Evolutionary conservation across 179 eudicot genomes (phyloP).

Genomic region (Spinacia oleracea): DNA sequence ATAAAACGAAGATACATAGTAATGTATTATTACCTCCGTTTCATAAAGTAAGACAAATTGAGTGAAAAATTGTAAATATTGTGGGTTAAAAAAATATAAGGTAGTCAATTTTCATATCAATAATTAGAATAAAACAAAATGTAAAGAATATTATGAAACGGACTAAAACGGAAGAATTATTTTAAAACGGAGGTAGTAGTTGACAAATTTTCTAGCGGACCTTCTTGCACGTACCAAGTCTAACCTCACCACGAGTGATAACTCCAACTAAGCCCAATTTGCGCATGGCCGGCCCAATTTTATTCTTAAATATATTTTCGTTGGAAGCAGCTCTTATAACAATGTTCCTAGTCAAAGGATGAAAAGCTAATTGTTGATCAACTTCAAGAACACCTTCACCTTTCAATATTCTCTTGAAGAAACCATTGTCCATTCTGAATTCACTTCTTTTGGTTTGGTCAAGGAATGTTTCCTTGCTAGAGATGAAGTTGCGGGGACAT

Average conservation of each 20-base stretch:
- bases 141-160: too few relatives aligned
- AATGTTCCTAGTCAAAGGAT: slow-evolving; percentile 25
- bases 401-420: slow-evolving; percentile 27
- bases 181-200: too few relatives aligned
- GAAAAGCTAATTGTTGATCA: slow-evolving; percentile 27
- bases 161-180: too few relatives aligned
- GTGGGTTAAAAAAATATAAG: too few relatives aligned
- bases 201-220: too few relatives aligned
- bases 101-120: too few relatives aligned
- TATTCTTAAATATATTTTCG: background rate
- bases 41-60: too few relatives aligned
- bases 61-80: too few relatives aligned
- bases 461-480: slow-evolving; percentile 8
- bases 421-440: slow-evolving; percentile 32
- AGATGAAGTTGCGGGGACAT: slow-evolving; percentile 22
- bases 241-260: slow-evolving; percentile 26
- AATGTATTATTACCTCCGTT: too few relatives aligned
- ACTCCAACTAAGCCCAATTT: slow-evolving; percentile 30
- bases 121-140: too few relatives aligned
- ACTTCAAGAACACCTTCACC: slow-evolving; percentile 27
- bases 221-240: slow-evolving; percentile 29
- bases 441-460: slow-evolving; percentile 28
- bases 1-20: too few relatives aligned
- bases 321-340: slow-evolving; percentile 23
- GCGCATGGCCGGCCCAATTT: slow-evolving; percentile 29